These are phyloP conservation scores for Aspergillus spinulosporus DNA, from an alignment of 2,329 filamentous ascomycete genomes.

Conservation along the genomic window DNA sequence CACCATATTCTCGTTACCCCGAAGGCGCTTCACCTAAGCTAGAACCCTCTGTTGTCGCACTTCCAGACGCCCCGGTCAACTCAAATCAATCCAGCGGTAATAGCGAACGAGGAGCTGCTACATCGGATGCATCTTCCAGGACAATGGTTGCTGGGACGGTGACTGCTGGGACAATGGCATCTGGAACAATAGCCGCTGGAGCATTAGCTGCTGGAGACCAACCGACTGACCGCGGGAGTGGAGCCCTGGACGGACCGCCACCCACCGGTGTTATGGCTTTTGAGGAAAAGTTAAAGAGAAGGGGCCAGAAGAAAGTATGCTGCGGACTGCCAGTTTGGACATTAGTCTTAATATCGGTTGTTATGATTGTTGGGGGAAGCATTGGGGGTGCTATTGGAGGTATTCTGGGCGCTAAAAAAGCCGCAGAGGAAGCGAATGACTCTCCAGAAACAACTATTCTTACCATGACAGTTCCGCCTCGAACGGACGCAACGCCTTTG, in stretches of 20 bases:
- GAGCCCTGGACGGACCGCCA: slow-evolving; percentile 24
- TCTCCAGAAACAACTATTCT: slow-evolving; percentile 34
- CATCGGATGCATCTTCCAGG: slow-evolving; percentile 36
- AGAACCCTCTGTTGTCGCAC: slow-evolving; percentile 35
- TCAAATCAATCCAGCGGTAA: slow-evolving; percentile 53
- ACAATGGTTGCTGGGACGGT: slow-evolving; percentile 22
- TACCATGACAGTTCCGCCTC: slow-evolving; percentile 51
- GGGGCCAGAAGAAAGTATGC: slow-evolving; percentile 45
- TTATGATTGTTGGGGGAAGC: slow-evolving; percentile 51
- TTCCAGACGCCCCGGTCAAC: slow-evolving; percentile 43
- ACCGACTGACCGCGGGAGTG: slow-evolving; percentile 19
- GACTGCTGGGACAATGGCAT: neutral
- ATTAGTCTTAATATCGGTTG: slow-evolving; percentile 47
- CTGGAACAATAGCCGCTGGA: neutral
- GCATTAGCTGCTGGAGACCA: slow-evolving; percentile 1
- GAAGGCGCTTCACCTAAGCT: slow-evolving; percentile 67
- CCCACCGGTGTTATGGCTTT: slow-evolving; percentile 42
- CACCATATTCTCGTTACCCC: slow-evolving; percentile 87
- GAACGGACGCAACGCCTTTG: slow-evolving; percentile 54
- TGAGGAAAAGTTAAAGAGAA: slow-evolving; percentile 48
- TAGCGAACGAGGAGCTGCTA: slow-evolving; percentile 25
- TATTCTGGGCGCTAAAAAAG: slow-evolving; percentile 49
- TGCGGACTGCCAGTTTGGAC: slow-evolving; percentile 56
- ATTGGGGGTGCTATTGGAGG: slow-evolving; percentile 58
- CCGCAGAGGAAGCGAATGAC: slow-evolving; percentile 25